Evolutionary conservation across 331 rosid genomes (phyloP), one percentile per base, ranked within the genome.

Genomic region (Dryas integrifolia): DNA sequence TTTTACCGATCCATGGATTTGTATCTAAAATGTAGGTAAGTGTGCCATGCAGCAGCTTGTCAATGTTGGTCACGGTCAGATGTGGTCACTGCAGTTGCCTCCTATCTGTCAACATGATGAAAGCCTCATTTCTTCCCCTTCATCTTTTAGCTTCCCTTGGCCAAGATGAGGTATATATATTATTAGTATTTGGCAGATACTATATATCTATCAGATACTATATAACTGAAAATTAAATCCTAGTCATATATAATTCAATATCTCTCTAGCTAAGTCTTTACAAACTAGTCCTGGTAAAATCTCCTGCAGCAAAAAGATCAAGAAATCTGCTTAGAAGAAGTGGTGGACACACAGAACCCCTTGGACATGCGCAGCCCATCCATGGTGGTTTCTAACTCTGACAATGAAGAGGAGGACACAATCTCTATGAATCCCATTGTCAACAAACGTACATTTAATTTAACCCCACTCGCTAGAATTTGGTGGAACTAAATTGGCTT

Each of bases 21-120:
- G 67, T 67, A 16, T 67, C 12, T 77, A 53, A n/a, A 57, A 72
- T 75, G 81, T 85, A 94, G 98, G 98, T 94, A 3, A 91, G 96
- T 60, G 96, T 94, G 12, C 98, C 98, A 73, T 94, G 92, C 89
- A 86, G 83, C 87, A 94, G 97, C 86, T 74, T 94, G 80, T 82
- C 90, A 52, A 86, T 83, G 97, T 90, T 86, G 81, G 98, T 91
- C 57, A 89, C 92, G 40, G 98, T 94, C 2, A 88, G 92, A 82
- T 94, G 98, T 50, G 98, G 98, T 9, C 97, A 94, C 74, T 94
- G 98, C 88, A 79, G 90, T 13, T 79, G 85, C 82, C 96, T 94
- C 13, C 87, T 94, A 35, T 91, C 98, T 39, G 96, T 89, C 78
- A 89, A 91, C 59, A 88, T 91, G 98, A 83, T 80, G 79, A 89